These are phyloP conservation scores for Taxillus chinensis DNA, from an alignment of 164 flowering plant genomes.

Conservation along the genomic window DNA sequence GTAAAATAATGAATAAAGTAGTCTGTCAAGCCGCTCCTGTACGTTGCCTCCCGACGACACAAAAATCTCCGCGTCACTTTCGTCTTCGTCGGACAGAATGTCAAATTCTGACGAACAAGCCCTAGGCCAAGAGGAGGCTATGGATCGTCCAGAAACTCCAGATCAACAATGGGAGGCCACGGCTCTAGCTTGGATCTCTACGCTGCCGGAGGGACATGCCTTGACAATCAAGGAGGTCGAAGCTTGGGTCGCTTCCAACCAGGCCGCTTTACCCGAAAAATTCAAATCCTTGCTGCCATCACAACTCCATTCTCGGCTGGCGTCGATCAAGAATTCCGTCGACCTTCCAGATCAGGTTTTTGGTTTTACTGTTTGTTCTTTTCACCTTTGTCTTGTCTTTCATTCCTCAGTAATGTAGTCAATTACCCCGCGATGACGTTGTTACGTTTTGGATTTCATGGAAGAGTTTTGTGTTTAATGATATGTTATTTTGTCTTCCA, in stretches of 20 bases:
- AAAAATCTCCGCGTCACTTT: too few relatives aligned
- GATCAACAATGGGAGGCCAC: slow-evolving; percentile 32
- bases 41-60: too few relatives aligned
- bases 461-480: too few relatives aligned
- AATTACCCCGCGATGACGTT: too few relatives aligned
- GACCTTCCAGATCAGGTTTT: slow-evolving; percentile 18
- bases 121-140: slow-evolving; percentile 12
- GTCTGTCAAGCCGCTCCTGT: too few relatives aligned
- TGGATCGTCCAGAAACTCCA: background rate
- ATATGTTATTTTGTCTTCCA: too few relatives aligned
- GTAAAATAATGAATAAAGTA: too few relatives aligned
- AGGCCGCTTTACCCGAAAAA: slow-evolving; percentile 27
- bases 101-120: slow-evolving; percentile 6
- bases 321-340: slow-evolving; percentile 22
- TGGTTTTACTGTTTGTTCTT: background rate
- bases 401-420: too few relatives aligned
- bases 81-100: background rate
- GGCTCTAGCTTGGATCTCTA: slow-evolving; percentile 45
- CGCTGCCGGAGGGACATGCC: slow-evolving; percentile 35
- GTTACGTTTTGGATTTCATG: too few relatives aligned
- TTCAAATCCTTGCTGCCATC: slow-evolving; percentile 30
- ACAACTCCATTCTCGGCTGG: slow-evolving; percentile 30
- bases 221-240: slow-evolving; percentile 38
- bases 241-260: slow-evolving; percentile 44
- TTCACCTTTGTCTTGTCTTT: background rate